Evolutionary conservation across 2,329 filamentous ascomycete genomes (phyloP).

Genomic region (Arachnomyces sp.): DNA sequence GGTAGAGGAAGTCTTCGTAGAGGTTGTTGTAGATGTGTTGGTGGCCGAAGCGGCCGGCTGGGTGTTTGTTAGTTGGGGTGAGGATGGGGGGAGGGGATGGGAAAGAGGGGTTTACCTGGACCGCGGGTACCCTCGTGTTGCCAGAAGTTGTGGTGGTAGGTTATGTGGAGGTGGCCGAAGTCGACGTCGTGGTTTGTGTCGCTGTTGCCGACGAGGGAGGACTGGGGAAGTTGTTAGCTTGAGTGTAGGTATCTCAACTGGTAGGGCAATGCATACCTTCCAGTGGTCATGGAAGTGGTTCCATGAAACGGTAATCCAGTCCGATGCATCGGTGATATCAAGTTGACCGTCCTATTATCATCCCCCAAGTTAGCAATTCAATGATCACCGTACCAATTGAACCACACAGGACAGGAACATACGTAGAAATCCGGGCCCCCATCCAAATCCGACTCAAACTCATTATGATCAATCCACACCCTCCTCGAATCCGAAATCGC

Average conservation of each 20-base stretch:
- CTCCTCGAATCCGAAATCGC: slow-evolving; percentile 39
- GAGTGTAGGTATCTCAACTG: no score
- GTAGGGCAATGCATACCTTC: slow-evolving; percentile 21
- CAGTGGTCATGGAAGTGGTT: slow-evolving; percentile 45
- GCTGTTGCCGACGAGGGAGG: slow-evolving; percentile 37
- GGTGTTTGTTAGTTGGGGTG: neutral
- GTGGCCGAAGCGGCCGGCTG: slow-evolving; percentile 41
- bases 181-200: slow-evolving; percentile 34
- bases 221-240: slow-evolving; percentile 8
- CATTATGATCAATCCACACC: slow-evolving; percentile 43
- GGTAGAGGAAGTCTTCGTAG: slow-evolving; percentile 41
- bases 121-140: slow-evolving; percentile 39
- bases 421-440: slow-evolving; percentile 32
- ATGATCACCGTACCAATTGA: slow-evolving; percentile 15
- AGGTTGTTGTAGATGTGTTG: slow-evolving; percentile 45
- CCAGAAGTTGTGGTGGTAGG: slow-evolving; percentile 46
- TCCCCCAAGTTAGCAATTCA: slow-evolving; percentile 10
- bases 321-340: slow-evolving; percentile 38
- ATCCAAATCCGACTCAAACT: slow-evolving; percentile 37
- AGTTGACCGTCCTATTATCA: slow-evolving; percentile 37
- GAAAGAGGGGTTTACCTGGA: slow-evolving; percentile 16
- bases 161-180: slow-evolving; percentile 39
- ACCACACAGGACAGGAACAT: slow-evolving; percentile 5
- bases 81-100: neutral
- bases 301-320: slow-evolving; percentile 41